Conservation (phyloP, 2,329 filamentous ascomycete genomes). For the Aspergillus ustus region DNA sequence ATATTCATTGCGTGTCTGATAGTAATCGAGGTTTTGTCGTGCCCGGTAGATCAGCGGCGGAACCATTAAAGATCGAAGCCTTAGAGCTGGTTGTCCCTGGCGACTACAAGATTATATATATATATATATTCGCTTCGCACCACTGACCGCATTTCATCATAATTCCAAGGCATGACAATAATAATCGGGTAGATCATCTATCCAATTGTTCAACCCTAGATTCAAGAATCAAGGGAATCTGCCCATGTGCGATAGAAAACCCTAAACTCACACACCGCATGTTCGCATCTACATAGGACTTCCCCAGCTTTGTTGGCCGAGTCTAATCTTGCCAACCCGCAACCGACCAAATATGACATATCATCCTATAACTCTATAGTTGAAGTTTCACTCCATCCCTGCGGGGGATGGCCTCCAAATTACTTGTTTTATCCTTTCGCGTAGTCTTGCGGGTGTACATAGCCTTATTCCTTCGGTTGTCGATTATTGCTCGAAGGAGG, state of each 20-base stretch:
- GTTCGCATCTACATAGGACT: not conserved
- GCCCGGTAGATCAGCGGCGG: not conserved
- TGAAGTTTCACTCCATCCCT: not conserved
- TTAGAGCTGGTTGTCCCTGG: conserved; percentile 1
- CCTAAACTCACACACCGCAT: conserved; percentile 19
- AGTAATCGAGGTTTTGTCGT: not conserved
- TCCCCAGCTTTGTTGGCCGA: conserved; percentile 1
- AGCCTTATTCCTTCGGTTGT: not conserved
- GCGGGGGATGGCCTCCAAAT: not conserved
- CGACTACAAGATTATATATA: conserved; percentile 12
- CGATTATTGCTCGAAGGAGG: not conserved
- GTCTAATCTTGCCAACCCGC: conserved; percentile 13
- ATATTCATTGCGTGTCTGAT: not conserved
- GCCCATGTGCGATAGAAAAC: not conserved
- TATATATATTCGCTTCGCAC: not conserved
- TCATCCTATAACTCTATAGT: conserved; percentile 6
- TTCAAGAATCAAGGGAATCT: not conserved
- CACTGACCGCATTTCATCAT: not conserved
- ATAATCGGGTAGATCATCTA: conserved; percentile 11
- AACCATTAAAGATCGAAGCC: not conserved
- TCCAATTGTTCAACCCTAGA: conserved; percentile 10
- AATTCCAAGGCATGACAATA: not conserved
- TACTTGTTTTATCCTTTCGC: conserved; percentile 27
- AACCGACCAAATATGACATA: conserved; percentile 12
- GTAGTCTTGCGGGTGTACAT: not conserved